Evolutionary conservation across 2,329 filamentous ascomycete species (phyloP), one percentile per base, ranked within the genome.

Genomic region (Ophiostoma triangulosporum): DNA sequence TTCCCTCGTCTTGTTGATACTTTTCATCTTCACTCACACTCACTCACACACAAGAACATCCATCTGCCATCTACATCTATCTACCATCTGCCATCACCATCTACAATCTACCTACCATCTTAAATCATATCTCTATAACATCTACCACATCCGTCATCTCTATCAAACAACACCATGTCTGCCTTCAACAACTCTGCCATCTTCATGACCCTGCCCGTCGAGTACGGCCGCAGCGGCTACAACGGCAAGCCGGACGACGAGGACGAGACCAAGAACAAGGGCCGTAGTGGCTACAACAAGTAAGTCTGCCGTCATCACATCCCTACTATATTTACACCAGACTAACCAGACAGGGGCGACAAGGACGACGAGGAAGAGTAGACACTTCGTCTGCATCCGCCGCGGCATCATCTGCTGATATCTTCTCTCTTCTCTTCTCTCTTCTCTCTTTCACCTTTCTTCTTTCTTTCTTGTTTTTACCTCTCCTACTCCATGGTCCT

Each of bases 261-360:
- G 26, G 58, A 65, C 33, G 59, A 64, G 56, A 56, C 54, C 55
- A 61, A 63, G 59, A 65, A 68, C 64, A 65, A 69, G 56, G 72
- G 72, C 63, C 71, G 71, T 57, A 69, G 67, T 51, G 71, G 71
- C 58, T 73, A 73, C 67, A 74, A 74, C 68, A 71, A 64, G 63
- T 64, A 24, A 59, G 62, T 58, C 1, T 14, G 11, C 8, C 27
- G 8, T 32, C 17, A 31, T 6, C n/a, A 26, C 9, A 26, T 20
- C 31, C 26, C 0, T 3, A 27, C 17, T 6, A 22, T 33, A 33
- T 33, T 33, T 8, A 33, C 31, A 33, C 3, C 31, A 12, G 17
- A 12, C 48, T 50, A 36, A 50, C 48, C 32, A 31, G 22, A 7
- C 56, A 57, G 58, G 54, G 56, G 53, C 29, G 56, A 53, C 53